A percentile compares a stretch with the other conserved stretches of the same genome.
phyloP scores from a whole-genome alignment of 2,329 filamentous ascomycete species.

The Sclerotinia trifoliorum region DNA sequence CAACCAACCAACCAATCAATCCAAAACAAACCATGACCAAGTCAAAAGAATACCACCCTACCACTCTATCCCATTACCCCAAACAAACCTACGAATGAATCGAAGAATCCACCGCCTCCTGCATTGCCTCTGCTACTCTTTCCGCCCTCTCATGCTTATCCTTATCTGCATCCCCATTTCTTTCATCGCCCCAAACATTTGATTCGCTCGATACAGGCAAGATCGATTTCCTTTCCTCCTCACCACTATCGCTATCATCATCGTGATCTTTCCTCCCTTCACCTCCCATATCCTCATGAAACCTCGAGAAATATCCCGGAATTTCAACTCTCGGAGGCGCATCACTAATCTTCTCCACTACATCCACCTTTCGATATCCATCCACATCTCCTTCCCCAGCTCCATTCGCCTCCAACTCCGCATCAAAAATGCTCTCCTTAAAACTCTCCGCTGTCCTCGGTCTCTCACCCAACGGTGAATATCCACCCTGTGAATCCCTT shows the following conservation, averaged over 20 bases:
- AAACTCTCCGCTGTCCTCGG: slow-evolving; percentile 37
- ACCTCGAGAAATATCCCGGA: background rate
- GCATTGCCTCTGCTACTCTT: slow-evolving; percentile 17
- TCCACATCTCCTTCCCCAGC: background rate
- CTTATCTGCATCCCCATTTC: background rate
- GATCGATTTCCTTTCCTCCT: slow-evolving; percentile 10
- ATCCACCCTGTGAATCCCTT: slow-evolving; percentile 19
- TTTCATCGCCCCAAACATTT: slow-evolving; percentile 3
- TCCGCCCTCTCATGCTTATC: slow-evolving; percentile 14
- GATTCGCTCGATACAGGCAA: background rate
- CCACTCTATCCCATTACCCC: background rate
- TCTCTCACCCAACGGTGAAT: slow-evolving; percentile 18
- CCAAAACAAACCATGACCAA: background rate
- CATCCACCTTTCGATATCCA: background rate
- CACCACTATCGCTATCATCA: background rate
- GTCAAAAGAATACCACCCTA: background rate
- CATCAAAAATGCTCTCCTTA: slow-evolving; percentile 39
- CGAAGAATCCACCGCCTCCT: slow-evolving; percentile 18
- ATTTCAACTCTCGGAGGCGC: background rate
- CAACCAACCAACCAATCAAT: slow-evolving; percentile 1
- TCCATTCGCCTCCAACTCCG: slow-evolving; percentile 27
- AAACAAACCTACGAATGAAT: slow-evolving; percentile 14
- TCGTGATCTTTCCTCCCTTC: background rate
- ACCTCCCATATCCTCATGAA: background rate
- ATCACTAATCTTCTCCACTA: background rate